phyloP scores from a whole-genome alignment of 208 protist genomes.

The Angomonas ambiguus region DNA sequence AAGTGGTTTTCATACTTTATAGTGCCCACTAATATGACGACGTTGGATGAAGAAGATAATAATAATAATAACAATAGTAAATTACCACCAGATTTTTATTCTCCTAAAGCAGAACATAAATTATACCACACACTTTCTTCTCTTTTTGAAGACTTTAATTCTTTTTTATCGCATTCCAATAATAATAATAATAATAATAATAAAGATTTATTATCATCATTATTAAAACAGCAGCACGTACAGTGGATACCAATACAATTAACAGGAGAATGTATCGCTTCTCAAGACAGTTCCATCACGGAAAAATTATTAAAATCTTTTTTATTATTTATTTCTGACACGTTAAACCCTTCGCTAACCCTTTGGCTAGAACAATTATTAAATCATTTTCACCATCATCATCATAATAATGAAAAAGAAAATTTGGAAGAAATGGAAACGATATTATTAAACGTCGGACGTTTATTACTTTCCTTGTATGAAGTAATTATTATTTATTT shows the following conservation, averaged over 20 bases:
- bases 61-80: too few relatives aligned
- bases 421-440: neutral
- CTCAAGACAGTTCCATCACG: neutral
- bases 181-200: slow-evolving; percentile 1
- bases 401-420: neutral
- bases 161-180: neutral
- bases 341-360: too few relatives aligned
- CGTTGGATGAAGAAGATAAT: too few relatives aligned
- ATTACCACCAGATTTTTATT: too few relatives aligned
- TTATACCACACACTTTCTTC: too few relatives aligned
- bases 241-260: neutral
- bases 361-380: too few relatives aligned
- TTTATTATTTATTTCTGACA: neutral
- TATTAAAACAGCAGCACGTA: neutral
- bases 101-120: too few relatives aligned
- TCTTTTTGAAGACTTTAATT: too few relatives aligned
- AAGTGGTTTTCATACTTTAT: too few relatives aligned
- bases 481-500: too few relatives aligned
- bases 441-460: neutral
- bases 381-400: neutral
- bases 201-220: neutral
- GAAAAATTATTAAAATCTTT: neutral
- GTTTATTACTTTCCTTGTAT: neutral
- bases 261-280: neutral
- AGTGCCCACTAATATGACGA: too few relatives aligned